Percentiles rank a stretch among this genome's conserved stretches.
These are phyloP conservation scores for Cercospora janseana DNA, from an alignment of 2,329 filamentous ascomycete genomes.

Conservation along the genomic window DNA sequence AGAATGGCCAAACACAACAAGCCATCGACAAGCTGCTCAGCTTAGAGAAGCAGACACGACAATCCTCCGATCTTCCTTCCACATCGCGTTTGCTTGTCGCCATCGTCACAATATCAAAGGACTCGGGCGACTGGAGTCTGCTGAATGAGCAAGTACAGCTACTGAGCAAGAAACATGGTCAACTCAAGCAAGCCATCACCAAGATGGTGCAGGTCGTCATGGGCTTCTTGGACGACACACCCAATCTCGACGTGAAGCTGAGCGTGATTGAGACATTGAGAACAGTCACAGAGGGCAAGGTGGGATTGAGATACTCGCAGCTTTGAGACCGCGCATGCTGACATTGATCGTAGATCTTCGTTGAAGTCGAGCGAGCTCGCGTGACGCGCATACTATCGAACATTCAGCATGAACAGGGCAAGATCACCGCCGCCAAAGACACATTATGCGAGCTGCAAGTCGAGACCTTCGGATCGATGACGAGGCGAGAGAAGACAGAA, in stretches of 20 bases:
- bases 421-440: constrained; percentile 84
- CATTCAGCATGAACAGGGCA: constrained; percentile 95
- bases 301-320: constrained; percentile 37
- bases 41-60: constrained; percentile 95
- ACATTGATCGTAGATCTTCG: constrained; percentile 69
- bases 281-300: constrained; percentile 96
- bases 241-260: constrained; percentile 82
- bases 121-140: constrained; percentile 86
- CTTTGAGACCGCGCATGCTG: constrained; percentile 6
- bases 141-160: constrained; percentile 95
- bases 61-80: constrained; percentile 93
- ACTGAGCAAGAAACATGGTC: constrained; percentile 98
- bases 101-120: constrained; percentile 92
- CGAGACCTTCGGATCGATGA: constrained; percentile 98
- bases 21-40: constrained; percentile 90
- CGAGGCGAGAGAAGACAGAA: constrained; percentile 93
- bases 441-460: constrained; percentile 97
- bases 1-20: constrained; percentile 71
- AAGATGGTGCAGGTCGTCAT: constrained; percentile 99
- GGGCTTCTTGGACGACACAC: constrained; percentile 82
- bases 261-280: constrained; percentile 91
- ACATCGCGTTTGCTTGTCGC: constrained; percentile 83
- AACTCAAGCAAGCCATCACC: constrained; percentile 97
- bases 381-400: constrained; percentile 93
- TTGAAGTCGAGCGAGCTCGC: constrained; percentile 94